phyloP scores from a whole-genome alignment of 75 land plant genomes.

The Sequoia sempervirens region DNA sequence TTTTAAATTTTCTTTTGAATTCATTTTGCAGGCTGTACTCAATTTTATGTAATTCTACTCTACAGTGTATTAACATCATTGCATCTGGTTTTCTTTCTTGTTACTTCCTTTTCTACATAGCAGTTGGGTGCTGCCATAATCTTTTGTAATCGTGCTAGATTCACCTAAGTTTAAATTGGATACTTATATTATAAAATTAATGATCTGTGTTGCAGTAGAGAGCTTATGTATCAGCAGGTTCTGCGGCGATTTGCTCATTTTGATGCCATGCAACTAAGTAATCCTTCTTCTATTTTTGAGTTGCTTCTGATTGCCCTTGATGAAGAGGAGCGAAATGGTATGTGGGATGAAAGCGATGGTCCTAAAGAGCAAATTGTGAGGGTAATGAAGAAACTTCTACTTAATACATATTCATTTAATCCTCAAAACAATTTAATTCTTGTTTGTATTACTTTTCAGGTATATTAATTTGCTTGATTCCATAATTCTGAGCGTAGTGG shows the following conservation, averaged over 20 bases:
- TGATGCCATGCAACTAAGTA: conserved; percentile 79
- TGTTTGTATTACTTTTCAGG: background rate
- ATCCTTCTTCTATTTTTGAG: conserved; percentile 82
- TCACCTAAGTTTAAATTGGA: background rate
- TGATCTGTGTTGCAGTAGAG: conserved; percentile 58
- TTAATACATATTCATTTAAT: background rate
- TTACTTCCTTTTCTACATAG: background rate
- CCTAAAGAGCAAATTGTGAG: conserved; percentile 75
- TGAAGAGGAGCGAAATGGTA: conserved; percentile 69
- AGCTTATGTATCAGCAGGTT: conserved; percentile 97
- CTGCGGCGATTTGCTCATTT: conserved; percentile 86
- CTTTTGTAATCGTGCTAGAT: background rate
- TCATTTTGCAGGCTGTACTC: background rate
- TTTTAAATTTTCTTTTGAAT: background rate
- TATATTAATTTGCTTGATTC: background rate
- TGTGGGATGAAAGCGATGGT: conserved; percentile 64
- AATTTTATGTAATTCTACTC: background rate
- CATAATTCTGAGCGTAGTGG: background rate
- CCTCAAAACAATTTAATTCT: background rate
- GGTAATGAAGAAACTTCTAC: conserved; percentile 7
- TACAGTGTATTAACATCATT: background rate
- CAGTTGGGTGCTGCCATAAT: background rate
- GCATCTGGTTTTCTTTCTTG: background rate
- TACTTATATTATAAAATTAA: background rate
- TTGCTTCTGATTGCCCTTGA: conserved; percentile 76